These are phyloP conservation scores for Elsinoe perseae DNA, from an alignment of 2,329 filamentous ascomycete genomes.

Conservation along the genomic window DNA sequence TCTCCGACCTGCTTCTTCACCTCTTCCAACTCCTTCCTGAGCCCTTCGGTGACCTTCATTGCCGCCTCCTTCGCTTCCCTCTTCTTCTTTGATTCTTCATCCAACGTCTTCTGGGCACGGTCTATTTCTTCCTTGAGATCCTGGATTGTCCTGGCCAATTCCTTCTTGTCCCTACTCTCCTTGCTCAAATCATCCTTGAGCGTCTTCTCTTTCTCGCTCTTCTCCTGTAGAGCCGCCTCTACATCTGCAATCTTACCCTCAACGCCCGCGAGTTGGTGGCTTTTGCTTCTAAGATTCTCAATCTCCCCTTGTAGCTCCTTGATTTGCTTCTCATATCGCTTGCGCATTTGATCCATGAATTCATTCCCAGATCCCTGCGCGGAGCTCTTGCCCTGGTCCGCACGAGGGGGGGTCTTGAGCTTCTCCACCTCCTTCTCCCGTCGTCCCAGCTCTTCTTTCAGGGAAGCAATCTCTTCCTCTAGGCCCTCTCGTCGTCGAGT, in stretches of 20 bases:
- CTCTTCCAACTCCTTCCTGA: constrained; percentile 24
- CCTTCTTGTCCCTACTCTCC: constrained; percentile 26
- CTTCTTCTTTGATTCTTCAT: constrained; percentile 17
- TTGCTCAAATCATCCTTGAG: constrained; percentile 25
- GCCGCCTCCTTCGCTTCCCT: constrained; percentile 19
- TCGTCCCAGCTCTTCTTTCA: constrained; percentile 16
- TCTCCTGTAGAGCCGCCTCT: constrained; percentile 26
- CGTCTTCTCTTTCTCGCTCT: constrained; percentile 26
- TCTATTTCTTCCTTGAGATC: constrained; percentile 31
- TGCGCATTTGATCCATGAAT: constrained; percentile 7
- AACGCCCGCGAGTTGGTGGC: constrained; percentile 24
- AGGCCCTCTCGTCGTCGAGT: constrained; percentile 16
- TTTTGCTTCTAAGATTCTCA: constrained; percentile 23
- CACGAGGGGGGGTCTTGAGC: not conserved
- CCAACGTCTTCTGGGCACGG: constrained; percentile 25
- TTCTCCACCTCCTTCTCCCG: constrained; percentile 12
- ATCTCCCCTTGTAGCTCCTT: constrained; percentile 20
- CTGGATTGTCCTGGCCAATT: constrained; percentile 27
- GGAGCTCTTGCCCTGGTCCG: not conserved
- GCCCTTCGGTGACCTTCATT: constrained; percentile 19
- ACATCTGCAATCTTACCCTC: constrained; percentile 29
- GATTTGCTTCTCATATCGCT: constrained; percentile 12
- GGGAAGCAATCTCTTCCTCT: constrained; percentile 16
- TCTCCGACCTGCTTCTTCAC: constrained; percentile 16
- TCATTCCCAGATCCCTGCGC: not conserved